Conservation (phyloP, 768 basidiomycete species). For the Phanerodontia chrysosporium region DNA sequence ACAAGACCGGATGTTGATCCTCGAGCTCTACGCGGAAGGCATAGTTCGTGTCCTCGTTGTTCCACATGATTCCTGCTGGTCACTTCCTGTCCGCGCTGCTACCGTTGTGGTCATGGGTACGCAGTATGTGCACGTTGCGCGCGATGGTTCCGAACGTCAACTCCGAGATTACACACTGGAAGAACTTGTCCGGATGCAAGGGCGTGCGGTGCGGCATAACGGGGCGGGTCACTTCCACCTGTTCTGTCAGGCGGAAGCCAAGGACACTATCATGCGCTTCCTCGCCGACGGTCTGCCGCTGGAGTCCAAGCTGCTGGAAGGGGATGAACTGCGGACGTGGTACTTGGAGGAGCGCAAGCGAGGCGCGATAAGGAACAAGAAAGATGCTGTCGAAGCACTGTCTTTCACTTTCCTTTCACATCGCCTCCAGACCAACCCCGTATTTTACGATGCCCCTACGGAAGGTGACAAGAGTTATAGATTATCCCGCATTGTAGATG, state of each 20-base stretch:
- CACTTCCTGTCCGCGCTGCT: conserved; percentile 76
- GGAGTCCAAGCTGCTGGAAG: conserved; percentile 71
- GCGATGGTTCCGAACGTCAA: conserved; percentile 53
- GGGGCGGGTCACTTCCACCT: conserved; percentile 67
- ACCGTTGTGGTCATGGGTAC: conserved; percentile 90
- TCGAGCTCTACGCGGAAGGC: conserved; percentile 80
- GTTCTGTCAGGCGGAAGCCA: conserved; percentile 86
- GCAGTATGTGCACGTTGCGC: conserved; percentile 63
- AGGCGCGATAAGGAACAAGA: conserved; percentile 44
- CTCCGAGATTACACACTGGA: conserved; percentile 75
- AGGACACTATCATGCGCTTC: conserved; percentile 78
- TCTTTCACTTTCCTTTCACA: conserved; percentile 78
- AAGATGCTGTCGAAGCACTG: conserved; percentile 71
- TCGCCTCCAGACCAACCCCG: conserved; percentile 73
- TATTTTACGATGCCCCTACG: conserved; percentile 65
- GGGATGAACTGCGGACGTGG: conserved; percentile 45
- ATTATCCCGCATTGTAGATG: conserved; percentile 70
- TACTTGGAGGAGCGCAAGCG: conserved; percentile 35
- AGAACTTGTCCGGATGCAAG: conserved; percentile 91
- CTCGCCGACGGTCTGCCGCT: conserved; percentile 85
- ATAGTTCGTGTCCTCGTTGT: conserved; percentile 76
- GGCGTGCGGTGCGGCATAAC: conserved; percentile 62
- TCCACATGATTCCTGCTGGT: conserved; percentile 84
- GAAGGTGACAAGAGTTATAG: conserved; percentile 44
- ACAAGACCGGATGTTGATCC: conserved; percentile 63